These are phyloP conservation scores for Penicillium pancosmium DNA, from an alignment of 495 filamentous ascomycete genomes.

Conservation along the genomic window DNA sequence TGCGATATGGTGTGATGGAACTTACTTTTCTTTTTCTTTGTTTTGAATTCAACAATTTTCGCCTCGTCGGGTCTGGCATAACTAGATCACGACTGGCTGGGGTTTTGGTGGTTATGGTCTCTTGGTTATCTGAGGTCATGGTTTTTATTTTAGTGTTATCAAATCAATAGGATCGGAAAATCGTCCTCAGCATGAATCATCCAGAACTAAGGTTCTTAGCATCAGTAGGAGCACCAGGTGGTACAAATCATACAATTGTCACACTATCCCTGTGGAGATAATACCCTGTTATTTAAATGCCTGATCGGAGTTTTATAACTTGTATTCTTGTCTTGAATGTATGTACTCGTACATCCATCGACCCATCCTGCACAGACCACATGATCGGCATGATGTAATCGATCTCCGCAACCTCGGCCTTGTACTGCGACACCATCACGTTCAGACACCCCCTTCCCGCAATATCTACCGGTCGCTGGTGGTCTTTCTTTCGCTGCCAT, in stretches of 20 bases:
- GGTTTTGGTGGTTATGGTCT: constrained; percentile 9
- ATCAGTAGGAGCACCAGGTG: too few species aligned
- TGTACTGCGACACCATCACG: constrained; percentile 18
- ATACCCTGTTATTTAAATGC: too few species aligned
- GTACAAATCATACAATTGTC: too few species aligned
- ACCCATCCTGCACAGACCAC: constrained; percentile 21
- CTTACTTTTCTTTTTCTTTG: constrained; percentile 20
- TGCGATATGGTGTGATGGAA: constrained; percentile 35
- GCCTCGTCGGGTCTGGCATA: background rate
- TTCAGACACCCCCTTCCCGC: constrained; percentile 16
- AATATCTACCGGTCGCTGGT: background rate
- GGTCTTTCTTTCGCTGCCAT: background rate
- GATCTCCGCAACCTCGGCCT: constrained; percentile 27
- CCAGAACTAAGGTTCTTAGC: too few species aligned
- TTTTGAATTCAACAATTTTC: background rate
- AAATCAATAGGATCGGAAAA: constrained; percentile 9
- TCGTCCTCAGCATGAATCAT: constrained; percentile 1
- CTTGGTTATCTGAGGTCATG: background rate
- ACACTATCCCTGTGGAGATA: too few species aligned
- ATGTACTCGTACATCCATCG: background rate
- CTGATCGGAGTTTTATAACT: too few species aligned
- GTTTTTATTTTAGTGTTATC: constrained; percentile 1
- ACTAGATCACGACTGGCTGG: constrained; percentile 3
- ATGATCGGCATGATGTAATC: constrained; percentile 38
- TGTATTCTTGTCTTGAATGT: too few species aligned